Base-by-base conservation (phyloP, 345 rosid species). In the Pugionium dolabratum region DNA sequence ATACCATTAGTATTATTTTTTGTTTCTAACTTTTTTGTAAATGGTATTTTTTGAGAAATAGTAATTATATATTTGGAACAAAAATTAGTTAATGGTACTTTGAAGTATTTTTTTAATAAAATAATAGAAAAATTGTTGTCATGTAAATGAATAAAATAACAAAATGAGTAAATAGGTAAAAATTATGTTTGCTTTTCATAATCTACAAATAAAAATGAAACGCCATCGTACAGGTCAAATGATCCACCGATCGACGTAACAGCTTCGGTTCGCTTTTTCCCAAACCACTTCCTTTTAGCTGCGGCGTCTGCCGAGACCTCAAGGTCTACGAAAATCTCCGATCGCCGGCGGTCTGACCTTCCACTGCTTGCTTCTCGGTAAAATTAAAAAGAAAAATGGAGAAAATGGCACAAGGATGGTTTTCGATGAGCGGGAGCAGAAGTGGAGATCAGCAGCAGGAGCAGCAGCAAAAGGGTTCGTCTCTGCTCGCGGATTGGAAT, bases 401-500 rank as follows among this genome's bases (percentile, higher is more conserved):
- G 65, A 76, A 64, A 73, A 79, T 79, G 83, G 70, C 83, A 9
- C 93, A 86, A 60, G 76, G 81, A 8, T 86, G 87, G 93, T 86
- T 86, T 64, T 77, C 86, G 4, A 79, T 73, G 79, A 11, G 72
- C 44, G 72, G 76, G 4, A 72, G 71, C 18, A 73, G 73, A 60
- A 64, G 72, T 51, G 76, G 62, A 33, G 71, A 69, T 29, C 81
- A 78, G 37, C 76, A 49, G 50, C 76, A 47, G 54, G 72, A 59
- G 35, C 80, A 70, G 58, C 62, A 54, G 50, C 76, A 75, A 62
- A 11, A 76, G 58, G 63, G 77, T 3, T 54, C 87, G 25, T 90
- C 96, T 53, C 78, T 88, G 6, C 80, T 88, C 30, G 82, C 87
- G 2, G 93, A 91, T 65, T 88, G 97, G 96, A 88, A 88, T 69